A percentile compares a stretch with the other conserved stretches of the same genome.
Evolutionary conservation across 2,329 filamentous ascomycete species (phyloP).

Genomic region (Talaromyces sp.): DNA sequence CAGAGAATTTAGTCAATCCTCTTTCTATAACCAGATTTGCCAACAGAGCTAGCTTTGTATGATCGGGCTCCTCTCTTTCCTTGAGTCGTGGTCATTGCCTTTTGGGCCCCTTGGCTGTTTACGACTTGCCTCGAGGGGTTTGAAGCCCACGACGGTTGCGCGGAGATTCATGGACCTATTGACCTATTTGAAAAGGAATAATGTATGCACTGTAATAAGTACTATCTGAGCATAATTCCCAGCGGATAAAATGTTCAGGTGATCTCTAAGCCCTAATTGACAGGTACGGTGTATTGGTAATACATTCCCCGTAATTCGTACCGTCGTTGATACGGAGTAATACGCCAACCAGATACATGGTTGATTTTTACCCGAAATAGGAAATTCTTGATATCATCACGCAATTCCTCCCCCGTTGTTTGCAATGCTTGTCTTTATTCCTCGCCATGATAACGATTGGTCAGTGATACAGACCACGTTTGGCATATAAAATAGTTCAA

Average conservation of each 20-base stretch:
- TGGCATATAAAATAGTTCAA: not conserved
- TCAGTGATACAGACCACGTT: not conserved
- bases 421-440: constrained; percentile 2
- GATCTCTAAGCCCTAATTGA: not conserved
- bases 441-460: not conserved
- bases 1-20: too few species aligned
- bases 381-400: constrained; percentile 8
- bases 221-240: too few species aligned
- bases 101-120: too few species aligned
- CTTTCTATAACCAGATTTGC: too few species aligned
- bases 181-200: too few species aligned
- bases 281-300: not conserved
- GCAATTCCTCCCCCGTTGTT: constrained; percentile 9
- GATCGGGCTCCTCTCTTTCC: too few species aligned
- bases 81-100: too few species aligned
- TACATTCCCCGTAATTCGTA: not conserved
- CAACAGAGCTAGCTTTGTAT: too few species aligned
- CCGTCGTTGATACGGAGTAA: not conserved
- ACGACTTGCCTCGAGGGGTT: too few species aligned
- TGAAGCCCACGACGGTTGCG: too few species aligned
- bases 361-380: not conserved
- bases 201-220: too few species aligned
- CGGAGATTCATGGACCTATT: too few species aligned
- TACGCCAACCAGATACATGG: not conserved
- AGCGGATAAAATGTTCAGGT: not conserved